Base-by-base conservation (phyloP, 225 moss, liverwort and hornwort genomes). In the Physcomitrellopsis africana region DNA sequence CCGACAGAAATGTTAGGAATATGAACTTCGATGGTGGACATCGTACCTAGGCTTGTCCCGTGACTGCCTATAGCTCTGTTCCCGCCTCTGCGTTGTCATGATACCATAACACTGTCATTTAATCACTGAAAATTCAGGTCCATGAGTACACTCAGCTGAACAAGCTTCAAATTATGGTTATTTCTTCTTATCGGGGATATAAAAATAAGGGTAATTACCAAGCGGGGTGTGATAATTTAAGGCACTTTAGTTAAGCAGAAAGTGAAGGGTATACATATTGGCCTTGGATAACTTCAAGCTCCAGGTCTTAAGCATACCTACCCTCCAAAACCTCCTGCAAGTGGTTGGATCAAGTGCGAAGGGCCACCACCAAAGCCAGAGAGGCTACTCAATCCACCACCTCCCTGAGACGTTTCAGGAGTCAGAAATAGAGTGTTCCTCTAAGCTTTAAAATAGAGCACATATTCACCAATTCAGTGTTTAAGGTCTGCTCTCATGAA, bases 331-430 rank as follows among this genome's bases (percentile, higher is more conserved):
- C 92, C 78, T 79, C 92, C 81, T 59, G 88, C 91, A 75, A 90
- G 86, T 82, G 89, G 78, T 82, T 89, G 89, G 80, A 90, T 91
- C 85, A 94, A 94, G 82, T 97, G 97, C 78, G 92, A 93, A 77
- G 94, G 92, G 83, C 90, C 97, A 86, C 91, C 94, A 85, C 97
- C 94, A 83, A 90, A 97, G 79, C 92, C 94, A 74, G 97, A 92
- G 29, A 94, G 82, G 85, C 90, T 91, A 76, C 92, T 91, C 79
- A 94, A 92, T 85, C 94, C 96, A 75, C 91, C 97, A 86, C 94
- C 93, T 72, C 95, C 95, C 95, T 96, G 91, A 82, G 85, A 82
- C 74, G 74, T 77, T 82, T 87, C 81, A 87, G 81, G 84, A 82
- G 87, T 87, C 81, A 87, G 84, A 81, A 84, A 68, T 80, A 60